Evolutionary conservation across 768 basidiomycete genomes (phyloP), one percentile per base, ranked within the genome.

Genomic region (Phylloporus scabripes): DNA sequence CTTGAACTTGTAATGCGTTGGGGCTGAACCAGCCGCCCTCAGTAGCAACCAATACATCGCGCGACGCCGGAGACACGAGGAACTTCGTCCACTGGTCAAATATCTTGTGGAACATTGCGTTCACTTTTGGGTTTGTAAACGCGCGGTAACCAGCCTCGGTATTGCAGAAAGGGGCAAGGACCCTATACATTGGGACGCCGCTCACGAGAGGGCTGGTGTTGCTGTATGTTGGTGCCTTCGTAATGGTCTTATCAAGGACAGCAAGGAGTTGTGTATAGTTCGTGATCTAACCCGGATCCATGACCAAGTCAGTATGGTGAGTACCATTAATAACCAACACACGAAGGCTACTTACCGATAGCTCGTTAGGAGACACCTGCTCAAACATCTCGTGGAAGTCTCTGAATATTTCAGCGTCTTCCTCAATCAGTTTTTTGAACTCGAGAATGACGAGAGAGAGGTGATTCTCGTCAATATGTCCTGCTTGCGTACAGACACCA

Each of bases 1-100:
- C 38, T 36, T 52, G 52, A 7, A 31, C 50, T 12, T 42, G n/a
- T 10, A 63, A 21, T 0, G 72, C 78, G 2, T 59, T 48, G 0
- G 55, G 50, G 7, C 72, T 67, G 54, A 83, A 74, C 81, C 81
- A 83, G 0, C 77, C 76, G n/a, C 66, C 61, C 1, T 63, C 54
- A 15, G 57, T 59, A 7, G 53, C 41, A 48, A 55, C 67, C 42
- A 83, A 67, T 17, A 77, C 77, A 14, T 60, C 43, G 37, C 67
- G 58, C 0, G 80, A 82, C 4, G 60, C 69, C 3, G 67, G 61
- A 1, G 75, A 73, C 7, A 58, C 56, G 41, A 83, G 74, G 67
- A 67, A 81, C 9, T 47, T 54, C 9, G 68, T 66, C 79, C 81
- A 84, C 20, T 64, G 67, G 39, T 75, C 63, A 52, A 83, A 71